These are phyloP conservation scores for Citrus inodora DNA, from an alignment of 345 rosid species.

Conservation along the genomic window DNA sequence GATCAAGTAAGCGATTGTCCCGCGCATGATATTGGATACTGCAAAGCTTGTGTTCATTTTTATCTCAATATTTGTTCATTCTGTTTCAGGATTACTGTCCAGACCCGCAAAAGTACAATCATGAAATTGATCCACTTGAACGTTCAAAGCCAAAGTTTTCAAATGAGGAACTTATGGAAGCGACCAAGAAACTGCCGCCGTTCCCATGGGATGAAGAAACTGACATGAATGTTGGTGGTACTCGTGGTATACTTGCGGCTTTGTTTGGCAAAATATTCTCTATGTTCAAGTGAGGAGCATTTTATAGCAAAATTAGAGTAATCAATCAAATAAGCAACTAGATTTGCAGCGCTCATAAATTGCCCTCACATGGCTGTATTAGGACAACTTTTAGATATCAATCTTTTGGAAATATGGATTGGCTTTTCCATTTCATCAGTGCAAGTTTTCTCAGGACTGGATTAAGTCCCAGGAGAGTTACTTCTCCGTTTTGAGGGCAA, in stretches of 20 bases:
- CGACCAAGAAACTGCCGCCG: slow-evolving; percentile 49
- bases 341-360: background rate
- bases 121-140: slow-evolving; percentile 46
- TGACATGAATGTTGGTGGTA: slow-evolving; percentile 46
- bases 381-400: background rate
- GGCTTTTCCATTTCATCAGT: background rate
- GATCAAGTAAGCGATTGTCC: slow-evolving; percentile 50
- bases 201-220: slow-evolving; percentile 70
- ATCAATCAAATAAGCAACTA: background rate
- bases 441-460: too few species aligned
- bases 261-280: slow-evolving; percentile 29
- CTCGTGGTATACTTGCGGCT: slow-evolving; percentile 27
- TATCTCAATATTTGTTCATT: background rate
- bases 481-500: background rate
- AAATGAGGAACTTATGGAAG: slow-evolving; percentile 51
- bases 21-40: too few species aligned
- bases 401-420: background rate
- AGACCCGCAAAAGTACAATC: slow-evolving; percentile 51
- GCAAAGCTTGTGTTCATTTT: background rate
- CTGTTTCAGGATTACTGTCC: slow-evolving; percentile 42
- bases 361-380: background rate
- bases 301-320: background rate
- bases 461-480: too few species aligned
- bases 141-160: slow-evolving; percentile 41
- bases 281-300: slow-evolving; percentile 28